Conservation (phyloP, 2,329 filamentous ascomycete genomes). For the Fonsecaea monophora region DNA sequence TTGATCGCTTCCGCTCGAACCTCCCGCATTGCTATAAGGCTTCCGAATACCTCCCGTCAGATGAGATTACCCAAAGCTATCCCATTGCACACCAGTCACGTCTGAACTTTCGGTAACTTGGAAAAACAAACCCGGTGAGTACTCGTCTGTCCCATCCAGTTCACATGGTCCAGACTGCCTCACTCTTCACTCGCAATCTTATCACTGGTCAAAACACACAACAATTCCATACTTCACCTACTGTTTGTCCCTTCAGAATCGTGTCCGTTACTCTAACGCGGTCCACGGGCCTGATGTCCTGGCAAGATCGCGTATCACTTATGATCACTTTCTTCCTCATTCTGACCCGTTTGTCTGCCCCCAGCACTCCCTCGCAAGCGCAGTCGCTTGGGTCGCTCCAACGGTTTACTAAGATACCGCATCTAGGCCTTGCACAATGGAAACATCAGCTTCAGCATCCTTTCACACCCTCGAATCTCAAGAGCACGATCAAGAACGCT, state of each 20-base stretch:
- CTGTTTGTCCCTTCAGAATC: not conserved
- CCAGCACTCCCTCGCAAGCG: not conserved
- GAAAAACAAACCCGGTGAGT: slow-evolving; percentile 1
- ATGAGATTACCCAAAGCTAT: slow-evolving; percentile 1
- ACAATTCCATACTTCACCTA: not conserved
- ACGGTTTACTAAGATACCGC: not conserved
- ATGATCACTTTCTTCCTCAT: not conserved
- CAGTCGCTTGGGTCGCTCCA: not conserved
- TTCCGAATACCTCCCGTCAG: slow-evolving; percentile 2
- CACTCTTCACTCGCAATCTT: not conserved
- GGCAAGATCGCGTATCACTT: not conserved
- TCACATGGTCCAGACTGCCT: not conserved
- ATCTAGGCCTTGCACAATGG: not conserved
- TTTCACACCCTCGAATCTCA: not conserved
- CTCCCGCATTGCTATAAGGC: slow-evolving; percentile 12
- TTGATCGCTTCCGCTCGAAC: slow-evolving; percentile 1
- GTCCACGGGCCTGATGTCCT: not conserved
- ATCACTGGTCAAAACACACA: not conserved
- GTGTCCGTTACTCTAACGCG: not conserved
- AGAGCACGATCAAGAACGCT: not conserved
- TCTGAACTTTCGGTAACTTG: not conserved
- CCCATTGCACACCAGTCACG: too few relatives aligned
- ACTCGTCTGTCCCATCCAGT: not conserved
- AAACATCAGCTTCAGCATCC: not conserved
- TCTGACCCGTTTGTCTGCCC: not conserved